A percentile compares a stretch with the other conserved stretches of the same genome.
Evolutionary conservation across 345 rosid genomes (phyloP).

Genomic region (Melaleuca alternifolia): DNA sequence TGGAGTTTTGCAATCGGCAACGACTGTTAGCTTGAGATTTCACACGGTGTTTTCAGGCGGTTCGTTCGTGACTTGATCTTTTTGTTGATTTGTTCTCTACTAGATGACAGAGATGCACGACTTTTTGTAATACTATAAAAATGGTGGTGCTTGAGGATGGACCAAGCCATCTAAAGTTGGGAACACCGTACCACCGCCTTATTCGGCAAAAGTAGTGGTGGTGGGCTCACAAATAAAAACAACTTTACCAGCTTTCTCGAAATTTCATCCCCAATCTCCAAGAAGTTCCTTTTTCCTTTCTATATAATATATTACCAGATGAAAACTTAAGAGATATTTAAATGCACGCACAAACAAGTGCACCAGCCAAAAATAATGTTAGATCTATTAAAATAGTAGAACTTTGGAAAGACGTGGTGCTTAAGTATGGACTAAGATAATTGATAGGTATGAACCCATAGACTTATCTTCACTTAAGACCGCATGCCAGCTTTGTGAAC

Average conservation of each 20-base stretch:
- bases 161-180: too few species aligned
- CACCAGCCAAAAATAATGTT: not conserved
- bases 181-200: not conserved
- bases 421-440: not conserved
- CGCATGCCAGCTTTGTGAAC: too few species aligned
- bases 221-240: not conserved
- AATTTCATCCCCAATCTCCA: not conserved
- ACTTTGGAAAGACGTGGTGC: not conserved
- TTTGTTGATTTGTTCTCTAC: too few species aligned
- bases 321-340: not conserved
- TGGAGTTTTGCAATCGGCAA: not conserved
- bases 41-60: fast-evolving
- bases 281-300: not conserved
- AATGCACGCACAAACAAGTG: not conserved
- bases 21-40: not conserved
- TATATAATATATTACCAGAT: not conserved
- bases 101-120: not conserved
- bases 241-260: too few species aligned
- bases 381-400: too few species aligned
- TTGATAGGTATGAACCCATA: not conserved
- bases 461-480: not conserved
- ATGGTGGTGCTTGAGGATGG: too few species aligned
- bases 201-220: not conserved
- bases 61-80: not conserved
- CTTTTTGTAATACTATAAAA: too few species aligned